phyloP scores from a whole-genome alignment of 2,329 filamentous ascomycete species.

The Neonectria punicea region DNA sequence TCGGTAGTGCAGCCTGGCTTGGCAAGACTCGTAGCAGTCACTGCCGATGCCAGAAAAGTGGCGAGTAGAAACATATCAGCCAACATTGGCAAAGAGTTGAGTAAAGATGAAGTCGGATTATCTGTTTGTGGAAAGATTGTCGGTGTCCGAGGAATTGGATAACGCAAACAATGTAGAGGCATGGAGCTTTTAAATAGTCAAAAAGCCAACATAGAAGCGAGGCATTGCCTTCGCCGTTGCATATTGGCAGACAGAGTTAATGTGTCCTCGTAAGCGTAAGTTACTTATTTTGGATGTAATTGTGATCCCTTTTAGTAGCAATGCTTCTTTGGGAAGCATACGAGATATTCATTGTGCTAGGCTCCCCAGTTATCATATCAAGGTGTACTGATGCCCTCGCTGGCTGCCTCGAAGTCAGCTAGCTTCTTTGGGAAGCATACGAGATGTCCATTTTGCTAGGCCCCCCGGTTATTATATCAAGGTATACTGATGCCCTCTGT shows the following conservation, averaged over 20 bases:
- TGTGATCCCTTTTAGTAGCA: conserved; percentile 10
- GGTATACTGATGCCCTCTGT: conserved; percentile 7
- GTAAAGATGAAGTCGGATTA: conserved; percentile 11
- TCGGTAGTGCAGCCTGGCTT: conserved; percentile 17
- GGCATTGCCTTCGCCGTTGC: conserved; percentile 9
- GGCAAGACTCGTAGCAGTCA: conserved; percentile 21
- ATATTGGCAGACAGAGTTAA: conserved; percentile 10
- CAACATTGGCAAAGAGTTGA: conserved; percentile 17
- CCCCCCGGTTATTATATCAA: conserved; percentile 7
- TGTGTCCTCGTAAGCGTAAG: conserved; percentile 11
- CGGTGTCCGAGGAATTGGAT: conserved; percentile 8
- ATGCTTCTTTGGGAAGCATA: conserved; percentile 9
- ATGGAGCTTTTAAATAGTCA: conserved; percentile 11
- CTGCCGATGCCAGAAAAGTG: conserved; percentile 22
- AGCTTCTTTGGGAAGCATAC: conserved; percentile 6
- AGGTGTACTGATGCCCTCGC: conserved; percentile 5
- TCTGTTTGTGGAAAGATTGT: conserved; percentile 10
- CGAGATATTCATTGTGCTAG: conserved; percentile 5
- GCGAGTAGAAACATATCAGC: conserved; percentile 17
- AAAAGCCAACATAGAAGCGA: conserved; percentile 6
- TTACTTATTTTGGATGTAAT: conserved; percentile 13
- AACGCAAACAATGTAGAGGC: conserved; percentile 7
- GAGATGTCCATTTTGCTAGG: conserved; percentile 4
- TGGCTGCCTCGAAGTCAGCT: conserved; percentile 9
- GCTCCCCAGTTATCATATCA: conserved; percentile 5